Evolutionary conservation across 176 grass and related monocot genomes (phyloP).

Genomic region (Microstegium vimineum): DNA sequence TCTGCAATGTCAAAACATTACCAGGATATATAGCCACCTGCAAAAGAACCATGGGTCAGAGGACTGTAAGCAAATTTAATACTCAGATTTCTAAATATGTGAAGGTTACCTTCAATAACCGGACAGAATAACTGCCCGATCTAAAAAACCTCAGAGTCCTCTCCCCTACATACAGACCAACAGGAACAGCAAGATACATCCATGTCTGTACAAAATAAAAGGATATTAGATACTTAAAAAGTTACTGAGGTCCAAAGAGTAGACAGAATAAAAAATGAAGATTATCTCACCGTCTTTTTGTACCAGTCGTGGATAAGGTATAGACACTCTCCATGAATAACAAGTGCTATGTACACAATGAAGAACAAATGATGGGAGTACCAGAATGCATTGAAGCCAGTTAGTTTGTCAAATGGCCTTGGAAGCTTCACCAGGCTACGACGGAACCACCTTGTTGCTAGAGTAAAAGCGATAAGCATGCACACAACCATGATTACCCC

Average conservation of each 20-base stretch:
- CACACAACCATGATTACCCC: conserved; percentile 89
- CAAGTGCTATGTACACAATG: conserved; percentile 75
- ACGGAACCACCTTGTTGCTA: conserved; percentile 94
- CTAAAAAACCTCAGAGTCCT: conserved; percentile 83
- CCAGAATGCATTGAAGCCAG: conserved; percentile 98
- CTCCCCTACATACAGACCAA: conserved; percentile 84
- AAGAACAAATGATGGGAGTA: conserved; percentile 94
- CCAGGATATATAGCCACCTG: conserved; percentile 98
- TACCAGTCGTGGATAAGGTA: conserved; percentile 83
- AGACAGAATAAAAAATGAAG: background rate
- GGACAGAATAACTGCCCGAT: conserved; percentile 86
- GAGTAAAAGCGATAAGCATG: conserved; percentile 81
- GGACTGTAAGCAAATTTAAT: conserved; percentile 16
- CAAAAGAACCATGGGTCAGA: conserved; percentile 38
- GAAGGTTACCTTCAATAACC: conserved; percentile 69
- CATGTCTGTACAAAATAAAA: conserved; percentile 66
- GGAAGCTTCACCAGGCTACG: conserved; percentile 82
- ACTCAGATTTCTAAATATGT: conserved; percentile 16
- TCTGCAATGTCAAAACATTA: conserved; percentile 90
- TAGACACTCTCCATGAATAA: conserved; percentile 75
- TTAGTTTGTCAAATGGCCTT: conserved; percentile 83
- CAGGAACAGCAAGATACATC: conserved; percentile 92
- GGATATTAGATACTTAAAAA: conserved; percentile 8
- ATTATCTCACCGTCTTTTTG: conserved; percentile 65
- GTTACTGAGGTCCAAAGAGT: conserved; percentile 9